phyloP scores from a whole-genome alignment of 2,329 filamentous ascomycete species.

The Apiospora rasikravindrae region DNA sequence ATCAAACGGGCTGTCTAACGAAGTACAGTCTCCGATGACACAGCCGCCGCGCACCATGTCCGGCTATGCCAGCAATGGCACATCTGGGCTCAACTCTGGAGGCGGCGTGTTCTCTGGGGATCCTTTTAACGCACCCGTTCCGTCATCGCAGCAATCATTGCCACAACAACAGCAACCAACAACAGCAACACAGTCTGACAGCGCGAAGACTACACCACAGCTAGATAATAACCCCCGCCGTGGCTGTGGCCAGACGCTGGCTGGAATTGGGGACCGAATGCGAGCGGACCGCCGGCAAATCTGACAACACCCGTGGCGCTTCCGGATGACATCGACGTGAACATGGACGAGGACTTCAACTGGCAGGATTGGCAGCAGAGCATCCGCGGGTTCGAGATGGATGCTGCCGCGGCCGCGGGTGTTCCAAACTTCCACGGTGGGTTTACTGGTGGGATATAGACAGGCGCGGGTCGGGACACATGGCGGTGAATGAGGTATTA shows the following conservation, averaged over 20 bases:
- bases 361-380: constrained; percentile 56
- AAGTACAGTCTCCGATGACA: not conserved
- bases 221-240: constrained; percentile 44
- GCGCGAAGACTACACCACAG: not conserved
- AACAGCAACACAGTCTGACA: not conserved
- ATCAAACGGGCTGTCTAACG: not conserved
- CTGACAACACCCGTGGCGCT: not conserved
- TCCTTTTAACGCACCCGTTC: not conserved
- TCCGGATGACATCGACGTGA: constrained; percentile 37
- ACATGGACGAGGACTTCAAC: constrained; percentile 49
- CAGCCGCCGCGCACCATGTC: not conserved
- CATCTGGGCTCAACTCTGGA: not conserved
- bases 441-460: constrained; percentile 11
- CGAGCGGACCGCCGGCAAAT: not conserved
- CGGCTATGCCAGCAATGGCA: not conserved
- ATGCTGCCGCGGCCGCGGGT: constrained; percentile 34
- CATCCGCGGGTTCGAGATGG: constrained; percentile 45
- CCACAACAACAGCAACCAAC: constrained; percentile 19
- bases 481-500: not conserved
- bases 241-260: constrained; percentile 47
- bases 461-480: no score
- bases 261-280: constrained; percentile 22
- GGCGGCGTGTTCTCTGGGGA: not conserved
- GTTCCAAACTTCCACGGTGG: constrained; percentile 14
- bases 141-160: constrained; percentile 22